phyloP scores from a whole-genome alignment of 768 basidiomycete genomes.

The Roridomyces roridus region DNA sequence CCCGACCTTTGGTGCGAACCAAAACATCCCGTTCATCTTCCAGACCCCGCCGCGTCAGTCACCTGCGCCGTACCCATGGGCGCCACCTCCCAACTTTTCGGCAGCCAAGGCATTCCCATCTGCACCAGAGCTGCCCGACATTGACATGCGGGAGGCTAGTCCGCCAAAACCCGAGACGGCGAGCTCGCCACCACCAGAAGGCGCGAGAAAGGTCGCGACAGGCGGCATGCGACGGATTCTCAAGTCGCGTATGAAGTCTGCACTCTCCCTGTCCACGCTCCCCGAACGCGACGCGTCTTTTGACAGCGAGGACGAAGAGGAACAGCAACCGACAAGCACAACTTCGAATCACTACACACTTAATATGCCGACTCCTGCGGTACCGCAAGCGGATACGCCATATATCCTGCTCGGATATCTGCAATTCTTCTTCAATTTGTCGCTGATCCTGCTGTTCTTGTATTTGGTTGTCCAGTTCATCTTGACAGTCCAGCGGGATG shows the following conservation, averaged over 20 bases:
- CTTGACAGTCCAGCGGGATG: slow-evolving; percentile 88
- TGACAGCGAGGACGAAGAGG: slow-evolving; percentile 56
- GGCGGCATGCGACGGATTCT: slow-evolving; percentile 73
- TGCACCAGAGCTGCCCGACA: slow-evolving; percentile 59
- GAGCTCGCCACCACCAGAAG: slow-evolving; percentile 24
- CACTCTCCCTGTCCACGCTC: slow-evolving; percentile 31
- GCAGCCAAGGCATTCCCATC: slow-evolving; percentile 64
- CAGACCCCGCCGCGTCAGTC: slow-evolving; percentile 54
- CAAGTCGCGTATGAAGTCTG: slow-evolving; percentile 60
- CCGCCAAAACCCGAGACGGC: slow-evolving; percentile 55
- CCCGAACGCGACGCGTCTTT: slow-evolving; percentile 45
- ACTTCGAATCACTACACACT: slow-evolving; percentile 85
- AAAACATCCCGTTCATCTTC: slow-evolving; percentile 78
- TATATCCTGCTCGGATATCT: slow-evolving; percentile 93
- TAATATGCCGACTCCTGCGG: slow-evolving; percentile 70
- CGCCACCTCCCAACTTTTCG: slow-evolving; percentile 66
- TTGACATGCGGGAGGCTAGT: slow-evolving; percentile 79
- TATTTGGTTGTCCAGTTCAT: slow-evolving; percentile 89
- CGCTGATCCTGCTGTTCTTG: slow-evolving; percentile 81
- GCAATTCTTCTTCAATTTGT: slow-evolving; percentile 93
- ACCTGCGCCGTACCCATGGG: slow-evolving; percentile 61
- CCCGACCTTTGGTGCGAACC: slow-evolving; percentile 68
- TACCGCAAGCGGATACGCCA: slow-evolving; percentile 68
- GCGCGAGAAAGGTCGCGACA: slow-evolving; percentile 58
- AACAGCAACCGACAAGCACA: slow-evolving; percentile 58